Evolutionary conservation across 345 rosid species (phyloP).

Genomic region (Gossypium raimondii): DNA sequence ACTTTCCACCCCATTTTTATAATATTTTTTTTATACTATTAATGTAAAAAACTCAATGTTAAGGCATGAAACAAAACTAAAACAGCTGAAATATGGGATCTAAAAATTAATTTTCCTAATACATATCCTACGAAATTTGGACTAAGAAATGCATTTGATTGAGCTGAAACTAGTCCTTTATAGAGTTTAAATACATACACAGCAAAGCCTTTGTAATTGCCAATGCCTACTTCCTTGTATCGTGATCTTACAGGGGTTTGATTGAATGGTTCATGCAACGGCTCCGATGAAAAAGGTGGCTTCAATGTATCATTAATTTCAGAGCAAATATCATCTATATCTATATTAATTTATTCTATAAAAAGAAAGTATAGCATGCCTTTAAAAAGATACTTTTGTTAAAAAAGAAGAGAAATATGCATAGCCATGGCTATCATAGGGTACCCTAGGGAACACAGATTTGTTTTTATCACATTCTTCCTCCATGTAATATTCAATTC

Average conservation of each 20-base stretch:
- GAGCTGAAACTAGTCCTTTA: too few species aligned
- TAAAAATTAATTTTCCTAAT: too few species aligned
- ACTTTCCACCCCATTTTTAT: too few species aligned
- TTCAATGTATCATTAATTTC: background rate
- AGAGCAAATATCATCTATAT: background rate
- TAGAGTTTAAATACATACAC: too few species aligned
- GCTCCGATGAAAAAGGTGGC: background rate
- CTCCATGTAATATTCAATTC: background rate
- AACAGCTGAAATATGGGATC: too few species aligned
- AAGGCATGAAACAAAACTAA: too few species aligned
- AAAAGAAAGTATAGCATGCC: background rate
- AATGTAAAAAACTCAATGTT: too few species aligned
- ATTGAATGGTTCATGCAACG: background rate
- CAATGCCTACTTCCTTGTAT: too few species aligned
- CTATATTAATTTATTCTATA: background rate
- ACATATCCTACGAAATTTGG: too few species aligned
- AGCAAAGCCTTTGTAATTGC: too few species aligned
- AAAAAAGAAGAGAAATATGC: background rate
- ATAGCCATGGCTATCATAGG: background rate
- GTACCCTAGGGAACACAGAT: slow-evolving; percentile 7
- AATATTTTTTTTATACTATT: too few species aligned
- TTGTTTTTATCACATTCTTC: background rate
- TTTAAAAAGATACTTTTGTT: background rate
- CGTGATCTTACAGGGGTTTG: background rate
- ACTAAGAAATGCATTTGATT: too few species aligned